Evolutionary conservation across 2,329 filamentous ascomycete genomes (phyloP).

Genomic region (Daldinia sp.): DNA sequence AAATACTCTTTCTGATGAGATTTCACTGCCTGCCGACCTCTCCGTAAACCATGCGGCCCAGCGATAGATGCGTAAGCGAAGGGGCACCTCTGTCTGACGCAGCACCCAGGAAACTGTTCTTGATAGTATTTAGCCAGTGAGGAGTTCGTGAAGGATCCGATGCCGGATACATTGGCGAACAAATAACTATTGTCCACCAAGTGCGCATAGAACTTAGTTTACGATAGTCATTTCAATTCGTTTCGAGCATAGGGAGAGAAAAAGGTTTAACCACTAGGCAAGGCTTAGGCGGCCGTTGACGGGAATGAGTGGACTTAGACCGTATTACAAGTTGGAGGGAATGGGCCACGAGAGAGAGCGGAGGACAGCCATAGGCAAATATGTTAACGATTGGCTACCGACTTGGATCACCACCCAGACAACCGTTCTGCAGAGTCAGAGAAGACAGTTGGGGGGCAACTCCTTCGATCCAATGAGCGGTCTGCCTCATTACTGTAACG

Average conservation of each 20-base stretch:
- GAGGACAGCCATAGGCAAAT: slow-evolving; percentile 26
- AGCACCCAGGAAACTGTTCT: slow-evolving; percentile 5
- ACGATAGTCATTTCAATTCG: slow-evolving; percentile 9
- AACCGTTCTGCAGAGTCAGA: slow-evolving; percentile 29
- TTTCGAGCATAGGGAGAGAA: slow-evolving; percentile 10
- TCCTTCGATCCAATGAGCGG: slow-evolving; percentile 37
- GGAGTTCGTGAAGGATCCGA: slow-evolving; percentile 8
- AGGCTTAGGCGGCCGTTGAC: slow-evolving; percentile 11
- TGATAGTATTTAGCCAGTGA: slow-evolving; percentile 12
- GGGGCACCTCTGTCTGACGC: slow-evolving; percentile 1
- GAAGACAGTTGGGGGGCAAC: slow-evolving; percentile 27
- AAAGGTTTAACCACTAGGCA: neutral
- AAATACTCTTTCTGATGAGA: slow-evolving; percentile 19
- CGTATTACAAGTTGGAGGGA: slow-evolving; percentile 32
- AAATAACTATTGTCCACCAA: slow-evolving; percentile 4
- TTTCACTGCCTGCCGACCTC: slow-evolving; percentile 45
- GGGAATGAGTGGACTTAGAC: slow-evolving; percentile 22
- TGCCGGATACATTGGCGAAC: slow-evolving; percentile 21
- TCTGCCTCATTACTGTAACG: slow-evolving; percentile 29
- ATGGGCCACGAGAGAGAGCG: slow-evolving; percentile 30
- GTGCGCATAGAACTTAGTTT: slow-evolving; percentile 20
- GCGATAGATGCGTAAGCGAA: slow-evolving; percentile 25
- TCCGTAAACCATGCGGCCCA: slow-evolving; percentile 27
- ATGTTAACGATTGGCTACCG: slow-evolving; percentile 43
- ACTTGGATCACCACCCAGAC: slow-evolving; percentile 35